Base-by-base conservation (phyloP, 2,329 filamentous ascomycete genomes). In the Rosellinia necatrix region DNA sequence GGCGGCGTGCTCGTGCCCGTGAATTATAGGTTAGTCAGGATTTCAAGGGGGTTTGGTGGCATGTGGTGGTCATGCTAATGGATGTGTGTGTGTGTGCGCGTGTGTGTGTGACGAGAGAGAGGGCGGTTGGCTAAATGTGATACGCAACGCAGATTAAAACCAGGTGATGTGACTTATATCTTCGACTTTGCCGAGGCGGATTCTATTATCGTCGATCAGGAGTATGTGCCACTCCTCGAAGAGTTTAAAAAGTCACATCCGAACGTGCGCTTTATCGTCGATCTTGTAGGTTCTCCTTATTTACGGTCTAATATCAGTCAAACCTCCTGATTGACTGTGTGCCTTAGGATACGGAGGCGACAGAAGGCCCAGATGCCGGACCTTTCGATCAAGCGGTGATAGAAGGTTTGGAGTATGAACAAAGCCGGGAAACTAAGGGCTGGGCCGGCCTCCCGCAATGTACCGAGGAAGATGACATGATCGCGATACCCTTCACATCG, bases 401-500 rank as follows among this genome's bases (percentile, higher is more conserved):
- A 1, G 91, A 97, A 68, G 94, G 94, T 0, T 74, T 96, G 58
- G 79, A 80, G 34, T 81, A 89, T 71, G 94, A 97, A 70, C 70
- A 70, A 1, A 76, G 82, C n/a, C 81, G 77, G 5, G 90, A 89
- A 2, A 71, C 68, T 24, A 81, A 83, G 44, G 91, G 90, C 19
- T 99, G 94, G 93, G 80, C 79, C 12, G 90, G 84, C 0, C 80
- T 97, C 21, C 80, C 84, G 1, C 87, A 92, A 63, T 82, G 83
- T 3, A 76, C 80, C 1, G 81, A 91, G 65, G 94, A 99, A 71
- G 88, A 96, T 63, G 86, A 85, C 58, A 82, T 91, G 64, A 82
- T 97, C 58, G 91, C 92, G 3, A 85, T 99, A 52, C 91, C 93
- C 1, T 97, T 97, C 72, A 99, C 94, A 0, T 94, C 89, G 24